A percentile compares a stretch with the other conserved stretches of the same genome.
Evolutionary conservation across 2,329 filamentous ascomycete genomes (phyloP).

Genomic region (Amylocarpus encephaloides): DNA sequence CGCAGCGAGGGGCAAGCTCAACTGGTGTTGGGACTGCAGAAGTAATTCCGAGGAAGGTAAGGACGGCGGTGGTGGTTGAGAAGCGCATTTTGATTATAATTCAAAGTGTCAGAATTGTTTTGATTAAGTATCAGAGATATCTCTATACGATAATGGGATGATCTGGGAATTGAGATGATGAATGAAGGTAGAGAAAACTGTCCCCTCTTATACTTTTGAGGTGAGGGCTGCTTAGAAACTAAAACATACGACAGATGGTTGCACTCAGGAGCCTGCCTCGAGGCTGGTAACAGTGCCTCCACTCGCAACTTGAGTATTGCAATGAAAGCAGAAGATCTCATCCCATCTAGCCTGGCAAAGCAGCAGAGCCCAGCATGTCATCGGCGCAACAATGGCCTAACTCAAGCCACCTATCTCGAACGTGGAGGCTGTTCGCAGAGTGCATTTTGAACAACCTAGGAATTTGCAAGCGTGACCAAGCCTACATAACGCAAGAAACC

Average conservation of each 20-base stretch:
- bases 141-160: not conserved
- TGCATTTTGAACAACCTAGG: no score
- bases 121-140: not conserved
- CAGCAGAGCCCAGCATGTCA: no score
- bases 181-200: not conserved
- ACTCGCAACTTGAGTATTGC: not conserved
- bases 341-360: not conserved
- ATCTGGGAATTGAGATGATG: not conserved
- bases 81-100: conserved; percentile 4
- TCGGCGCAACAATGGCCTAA: no score
- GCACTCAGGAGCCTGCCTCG: not conserved
- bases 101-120: not conserved
- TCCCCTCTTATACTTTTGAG: no score
- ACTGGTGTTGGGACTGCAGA: conserved; percentile 16
- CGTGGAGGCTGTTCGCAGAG: no score
- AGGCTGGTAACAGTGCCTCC: not conserved
- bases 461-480: no score
- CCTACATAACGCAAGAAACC: no score
- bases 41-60: conserved; percentile 9
- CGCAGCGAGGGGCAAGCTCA: conserved; percentile 15
- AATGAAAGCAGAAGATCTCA: no score
- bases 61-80: conserved; percentile 6
- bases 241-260: not conserved
- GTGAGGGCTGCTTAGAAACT: no score
- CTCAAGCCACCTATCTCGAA: no score